Evolutionary conservation across 148 eudicot species (phyloP).

Genomic region (Diospyros lotus): DNA sequence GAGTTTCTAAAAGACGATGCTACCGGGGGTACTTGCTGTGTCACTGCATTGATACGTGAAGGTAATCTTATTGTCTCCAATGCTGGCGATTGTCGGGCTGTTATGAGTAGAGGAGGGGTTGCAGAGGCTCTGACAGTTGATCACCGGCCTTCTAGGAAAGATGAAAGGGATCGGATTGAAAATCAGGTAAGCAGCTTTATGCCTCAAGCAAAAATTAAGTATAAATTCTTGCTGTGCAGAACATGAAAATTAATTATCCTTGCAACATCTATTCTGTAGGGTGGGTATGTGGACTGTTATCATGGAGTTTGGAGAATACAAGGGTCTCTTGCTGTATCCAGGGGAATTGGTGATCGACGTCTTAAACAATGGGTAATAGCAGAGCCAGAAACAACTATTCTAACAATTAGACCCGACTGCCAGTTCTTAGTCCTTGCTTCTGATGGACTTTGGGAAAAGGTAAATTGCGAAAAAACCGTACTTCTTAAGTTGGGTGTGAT

Average conservation of each 20-base stretch:
- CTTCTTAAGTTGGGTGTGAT: too few species aligned
- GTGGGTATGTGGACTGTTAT: conserved; percentile 69
- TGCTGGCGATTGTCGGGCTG: conserved; percentile 90
- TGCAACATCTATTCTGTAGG: conserved; percentile 31
- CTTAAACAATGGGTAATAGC: conserved; percentile 70
- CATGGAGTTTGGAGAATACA: conserved; percentile 72
- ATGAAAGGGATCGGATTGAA: conserved; percentile 63
- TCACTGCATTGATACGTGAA: conserved; percentile 54
- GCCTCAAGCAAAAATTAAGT: neutral
- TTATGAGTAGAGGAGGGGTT: conserved; percentile 55
- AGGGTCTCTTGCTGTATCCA: conserved; percentile 75
- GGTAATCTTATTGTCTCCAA: conserved; percentile 71
- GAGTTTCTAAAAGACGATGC: conserved; percentile 48
- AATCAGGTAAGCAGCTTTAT: conserved; percentile 35
- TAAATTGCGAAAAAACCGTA: conserved; percentile 1
- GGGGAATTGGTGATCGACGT: conserved; percentile 66
- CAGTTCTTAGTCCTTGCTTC: conserved; percentile 81
- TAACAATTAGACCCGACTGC: conserved; percentile 34
- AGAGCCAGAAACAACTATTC: conserved; percentile 54
- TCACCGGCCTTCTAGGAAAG: conserved; percentile 63
- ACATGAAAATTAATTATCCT: neutral
- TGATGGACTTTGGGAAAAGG: conserved; percentile 83
- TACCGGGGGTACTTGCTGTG: conserved; percentile 68
- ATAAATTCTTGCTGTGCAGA: neutral
- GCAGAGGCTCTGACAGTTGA: conserved; percentile 68